A percentile compares a stretch with the other conserved stretches of the same genome.
Conservation (phyloP, 345 rosid genomes). For the Gynandropsis gynandra region DNA sequence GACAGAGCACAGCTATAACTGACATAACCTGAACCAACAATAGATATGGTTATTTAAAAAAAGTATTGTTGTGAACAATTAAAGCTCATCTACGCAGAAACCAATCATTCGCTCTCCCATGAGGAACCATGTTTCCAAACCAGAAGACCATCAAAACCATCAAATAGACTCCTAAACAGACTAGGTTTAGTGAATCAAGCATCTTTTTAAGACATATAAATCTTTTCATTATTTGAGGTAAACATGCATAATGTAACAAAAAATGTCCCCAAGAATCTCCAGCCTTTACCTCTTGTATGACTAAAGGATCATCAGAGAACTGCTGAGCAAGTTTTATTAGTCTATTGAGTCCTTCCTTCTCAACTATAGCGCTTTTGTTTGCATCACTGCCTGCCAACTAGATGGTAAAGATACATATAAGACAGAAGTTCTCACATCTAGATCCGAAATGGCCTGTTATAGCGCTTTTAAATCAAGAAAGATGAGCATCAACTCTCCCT, state of each 20-base stretch:
- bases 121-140: too few species aligned
- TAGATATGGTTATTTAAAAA: too few species aligned
- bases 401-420: constrained; percentile 22
- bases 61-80: constrained; percentile 8
- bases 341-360: constrained; percentile 63
- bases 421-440: constrained; percentile 8
- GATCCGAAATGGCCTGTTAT: not conserved
- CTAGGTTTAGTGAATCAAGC: not conserved
- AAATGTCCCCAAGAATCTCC: not conserved
- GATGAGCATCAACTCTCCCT: not conserved
- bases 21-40: constrained; percentile 60
- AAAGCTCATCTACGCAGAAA: constrained; percentile 10
- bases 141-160: not conserved
- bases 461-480: not conserved
- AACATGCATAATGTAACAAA: not conserved
- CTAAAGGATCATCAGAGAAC: constrained; percentile 72
- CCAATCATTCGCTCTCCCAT: not conserved
- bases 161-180: constrained; percentile 2
- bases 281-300: constrained; percentile 69
- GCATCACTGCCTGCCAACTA: constrained; percentile 95
- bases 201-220: too few species aligned
- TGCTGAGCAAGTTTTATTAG: constrained; percentile 60
- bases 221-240: too few species aligned
- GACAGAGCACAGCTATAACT: constrained; percentile 58
- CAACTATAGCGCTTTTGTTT: constrained; percentile 69